Evolutionary conservation across 306 rosid species (phyloP).

Genomic region (Gastrolobium villosum): DNA sequence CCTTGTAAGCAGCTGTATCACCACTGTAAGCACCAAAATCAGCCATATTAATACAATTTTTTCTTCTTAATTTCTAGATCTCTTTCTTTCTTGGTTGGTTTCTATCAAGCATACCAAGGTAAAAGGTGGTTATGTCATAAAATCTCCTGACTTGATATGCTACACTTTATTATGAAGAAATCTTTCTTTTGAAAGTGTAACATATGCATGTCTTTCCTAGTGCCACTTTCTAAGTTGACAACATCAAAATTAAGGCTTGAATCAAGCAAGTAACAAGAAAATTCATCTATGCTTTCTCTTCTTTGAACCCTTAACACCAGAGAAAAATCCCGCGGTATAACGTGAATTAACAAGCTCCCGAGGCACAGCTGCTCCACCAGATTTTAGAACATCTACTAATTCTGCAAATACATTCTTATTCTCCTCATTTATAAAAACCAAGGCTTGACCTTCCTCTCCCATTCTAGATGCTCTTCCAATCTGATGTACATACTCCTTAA

Average conservation of each 20-base stretch:
- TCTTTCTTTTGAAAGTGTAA: constrained; percentile 30
- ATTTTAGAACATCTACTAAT: constrained; percentile 63
- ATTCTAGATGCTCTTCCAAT: constrained; percentile 90
- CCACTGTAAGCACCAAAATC: no score
- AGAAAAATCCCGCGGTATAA: constrained; percentile 48
- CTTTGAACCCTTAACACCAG: constrained; percentile 52
- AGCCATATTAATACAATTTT: no score
- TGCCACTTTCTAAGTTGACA: constrained; percentile 29
- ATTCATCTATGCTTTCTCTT: constrained; percentile 55
- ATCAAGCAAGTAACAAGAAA: constrained; percentile 26
- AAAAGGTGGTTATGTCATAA: not conserved
- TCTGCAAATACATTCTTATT: constrained; percentile 71
- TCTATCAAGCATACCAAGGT: not conserved
- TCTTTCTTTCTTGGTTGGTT: no score
- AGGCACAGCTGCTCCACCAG: constrained; percentile 79
- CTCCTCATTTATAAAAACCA: constrained; percentile 78
- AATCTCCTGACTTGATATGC: constrained; percentile 4
- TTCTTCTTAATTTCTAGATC: no score
- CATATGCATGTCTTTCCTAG: constrained; percentile 43
- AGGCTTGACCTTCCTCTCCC: constrained; percentile 85
- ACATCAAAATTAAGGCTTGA: constrained; percentile 13
- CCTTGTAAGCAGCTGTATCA: no score
- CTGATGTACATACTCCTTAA: constrained; percentile 85
- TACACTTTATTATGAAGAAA: constrained; percentile 14
- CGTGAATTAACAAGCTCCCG: constrained; percentile 70